Percentiles rank a stretch among this genome's conserved stretches.
phyloP scores from a whole-genome alignment of 768 basidiomycete species.

The Leucosporidium yakuticum region DNA sequence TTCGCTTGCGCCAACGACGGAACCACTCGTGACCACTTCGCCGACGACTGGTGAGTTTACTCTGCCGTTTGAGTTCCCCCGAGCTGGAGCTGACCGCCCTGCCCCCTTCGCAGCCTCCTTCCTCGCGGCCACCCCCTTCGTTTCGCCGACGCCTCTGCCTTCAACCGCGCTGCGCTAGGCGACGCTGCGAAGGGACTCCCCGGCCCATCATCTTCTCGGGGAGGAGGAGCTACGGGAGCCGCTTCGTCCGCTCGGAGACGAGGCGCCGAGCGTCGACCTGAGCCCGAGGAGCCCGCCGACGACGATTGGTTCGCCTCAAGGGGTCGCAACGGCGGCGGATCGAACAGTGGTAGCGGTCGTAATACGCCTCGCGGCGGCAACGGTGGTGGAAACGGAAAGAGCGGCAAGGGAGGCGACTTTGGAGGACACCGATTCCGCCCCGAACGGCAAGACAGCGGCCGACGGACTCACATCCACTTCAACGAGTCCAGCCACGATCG shows the following conservation, averaged over 20 bases:
- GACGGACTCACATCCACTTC: slow-evolving; percentile 22
- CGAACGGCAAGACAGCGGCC: background rate
- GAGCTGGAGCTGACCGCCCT: background rate
- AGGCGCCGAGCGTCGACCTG: background rate
- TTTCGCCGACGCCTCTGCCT: slow-evolving; percentile 25
- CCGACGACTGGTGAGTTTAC: slow-evolving; percentile 21
- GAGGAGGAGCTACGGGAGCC: slow-evolving; percentile 8
- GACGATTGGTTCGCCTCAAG: slow-evolving; percentile 33
- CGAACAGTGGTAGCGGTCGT: background rate
- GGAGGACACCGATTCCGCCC: background rate
- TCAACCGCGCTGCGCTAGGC: slow-evolving; percentile 31
- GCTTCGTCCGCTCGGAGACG: background rate
- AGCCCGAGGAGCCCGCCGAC: slow-evolving; percentile 11
- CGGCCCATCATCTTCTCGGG: background rate
- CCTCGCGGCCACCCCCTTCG: slow-evolving; percentile 30
- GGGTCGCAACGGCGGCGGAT: background rate
- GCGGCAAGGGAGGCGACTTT: background rate
- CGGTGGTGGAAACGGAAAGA: background rate
- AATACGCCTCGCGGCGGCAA: background rate
- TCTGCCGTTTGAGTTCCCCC: background rate
- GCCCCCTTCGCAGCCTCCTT: slow-evolving; percentile 1
- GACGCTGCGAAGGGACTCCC: background rate
- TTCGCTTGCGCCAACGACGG: slow-evolving; percentile 33
- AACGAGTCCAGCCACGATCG: slow-evolving; percentile 2
- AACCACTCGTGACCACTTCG: slow-evolving; percentile 28